These are phyloP conservation scores for Bertia moriformis DNA, from an alignment of 2,329 filamentous ascomycete species.

Conservation along the genomic window DNA sequence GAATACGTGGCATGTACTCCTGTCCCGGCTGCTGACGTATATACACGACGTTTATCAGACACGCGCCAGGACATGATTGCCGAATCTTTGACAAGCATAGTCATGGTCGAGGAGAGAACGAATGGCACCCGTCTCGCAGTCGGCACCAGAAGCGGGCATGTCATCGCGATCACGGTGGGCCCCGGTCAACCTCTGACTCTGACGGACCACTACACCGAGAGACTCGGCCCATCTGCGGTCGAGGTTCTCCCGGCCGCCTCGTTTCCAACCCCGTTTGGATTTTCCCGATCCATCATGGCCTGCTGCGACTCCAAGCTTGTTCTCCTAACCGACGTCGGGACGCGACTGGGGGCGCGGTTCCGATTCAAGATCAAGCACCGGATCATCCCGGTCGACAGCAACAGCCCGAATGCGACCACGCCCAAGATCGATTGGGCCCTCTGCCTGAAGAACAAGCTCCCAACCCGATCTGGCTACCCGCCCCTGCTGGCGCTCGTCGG, in stretches of 20 bases:
- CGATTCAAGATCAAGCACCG: conserved; percentile 24
- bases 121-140: conserved; percentile 18
- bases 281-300: conserved; percentile 21
- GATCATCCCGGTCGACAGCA: conserved; percentile 36
- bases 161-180: conserved; percentile 32
- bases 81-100: conserved; percentile 32
- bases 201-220: conserved; percentile 13
- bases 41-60: too few relatives aligned
- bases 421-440: conserved; percentile 32
- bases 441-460: conserved; percentile 23
- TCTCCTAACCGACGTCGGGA: conserved; percentile 22
- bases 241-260: conserved; percentile 13
- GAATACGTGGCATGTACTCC: too few relatives aligned
- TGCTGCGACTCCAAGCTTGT: conserved; percentile 32
- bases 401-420: conserved; percentile 26
- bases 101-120: conserved; percentile 12
- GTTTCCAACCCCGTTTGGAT: conserved; percentile 4
- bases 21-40: too few relatives aligned
- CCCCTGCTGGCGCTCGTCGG: conserved; percentile 34
- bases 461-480: conserved; percentile 19
- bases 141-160: conserved; percentile 36
- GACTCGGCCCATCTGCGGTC: conserved; percentile 19
- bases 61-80: too few relatives aligned
- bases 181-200: too few relatives aligned
- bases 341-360: conserved; percentile 4